Percentiles rank a stretch among this genome's conserved stretches.
Evolutionary conservation across 176 grass and related monocot species (phyloP).

Genomic region (Dactylis glomerata): DNA sequence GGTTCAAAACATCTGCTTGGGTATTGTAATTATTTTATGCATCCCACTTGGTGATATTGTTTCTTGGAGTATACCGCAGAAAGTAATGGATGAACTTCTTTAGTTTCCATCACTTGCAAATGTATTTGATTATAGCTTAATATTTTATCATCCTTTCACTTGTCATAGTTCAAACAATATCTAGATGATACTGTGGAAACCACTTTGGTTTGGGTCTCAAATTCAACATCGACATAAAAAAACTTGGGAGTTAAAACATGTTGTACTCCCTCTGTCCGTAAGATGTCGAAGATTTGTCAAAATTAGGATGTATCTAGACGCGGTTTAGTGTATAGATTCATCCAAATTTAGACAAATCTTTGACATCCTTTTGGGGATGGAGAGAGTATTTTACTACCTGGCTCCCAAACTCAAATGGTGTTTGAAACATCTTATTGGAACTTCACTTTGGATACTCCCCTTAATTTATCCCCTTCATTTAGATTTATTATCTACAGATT

Average conservation of each 20-base stretch:
- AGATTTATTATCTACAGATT: not conserved
- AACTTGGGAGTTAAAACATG: not conserved
- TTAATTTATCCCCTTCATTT: not conserved
- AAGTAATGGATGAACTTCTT: not conserved
- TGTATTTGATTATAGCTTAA: not conserved
- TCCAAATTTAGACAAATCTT: too few relatives aligned
- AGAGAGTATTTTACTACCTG: not conserved
- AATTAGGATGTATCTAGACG: too few relatives aligned
- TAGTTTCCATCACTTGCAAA: not conserved
- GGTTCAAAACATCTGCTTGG: not conserved
- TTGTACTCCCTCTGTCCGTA: too few relatives aligned
- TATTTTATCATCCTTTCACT: constrained; percentile 1
- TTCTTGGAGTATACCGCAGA: not conserved
- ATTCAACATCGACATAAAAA: not conserved
- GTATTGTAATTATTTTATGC: not conserved
- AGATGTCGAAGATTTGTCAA: too few relatives aligned
- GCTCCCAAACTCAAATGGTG: not conserved
- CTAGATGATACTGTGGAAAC: not conserved
- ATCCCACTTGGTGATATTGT: constrained; percentile 3
- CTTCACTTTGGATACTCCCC: not conserved
- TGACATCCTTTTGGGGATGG: too few relatives aligned
- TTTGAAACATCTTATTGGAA: not conserved
- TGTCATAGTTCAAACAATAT: not conserved
- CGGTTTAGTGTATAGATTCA: too few relatives aligned
- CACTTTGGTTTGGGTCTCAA: not conserved